Base-by-base conservation (phyloP, 2,329 filamentous ascomycete genomes). In the Verticillium klebahnii region DNA sequence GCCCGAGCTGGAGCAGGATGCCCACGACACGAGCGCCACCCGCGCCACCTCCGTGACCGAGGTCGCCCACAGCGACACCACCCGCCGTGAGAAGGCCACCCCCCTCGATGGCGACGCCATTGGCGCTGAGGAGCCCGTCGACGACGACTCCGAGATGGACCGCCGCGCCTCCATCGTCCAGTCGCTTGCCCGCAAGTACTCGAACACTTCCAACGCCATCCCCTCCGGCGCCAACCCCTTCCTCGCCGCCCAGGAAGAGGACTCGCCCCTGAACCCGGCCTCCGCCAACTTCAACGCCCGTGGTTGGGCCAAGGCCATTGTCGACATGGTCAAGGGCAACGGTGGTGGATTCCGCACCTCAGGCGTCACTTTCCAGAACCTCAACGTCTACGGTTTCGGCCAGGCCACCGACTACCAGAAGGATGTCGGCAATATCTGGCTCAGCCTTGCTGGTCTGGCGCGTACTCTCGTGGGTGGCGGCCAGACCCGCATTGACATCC, bases 341-440 rank as follows among this genome's bases (percentile, higher is more conserved):
- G 87, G 84, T 59, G 77, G 80, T 65, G 71, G 75, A 15, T 86
- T 86, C 72, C 83, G 88, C 68, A 85, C 83, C 15, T 82, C 85
- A 0, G 89, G 89, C 56, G 80, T 92, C 55, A 80, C 82, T 58
- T 91, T 89, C 76, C 83, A 85, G 72, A 82, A 90, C 69, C 77
- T 92, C 61, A 90, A 85, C 63, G 86, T 90, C 5, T 85, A 87
- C 69, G 88, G 89, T 50, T 91, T 82, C 67, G 88, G 88, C 55
- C 83, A 82, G 50, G 79, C 85, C 0, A 90, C 88, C 1, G 89
- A 91, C 71, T 91, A 88, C 73, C 89, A 92, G 70, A 88, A 87
- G 74, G 82, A 88, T 65, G 85, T 89, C 34, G 77, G 75, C 65
- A 89, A 89, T 66, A 76, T 88, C 61, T 85, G 83, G 77, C 73